These are phyloP conservation scores for Wilcoxina mikolae DNA, from an alignment of 495 filamentous ascomycete species.

Conservation along the genomic window DNA sequence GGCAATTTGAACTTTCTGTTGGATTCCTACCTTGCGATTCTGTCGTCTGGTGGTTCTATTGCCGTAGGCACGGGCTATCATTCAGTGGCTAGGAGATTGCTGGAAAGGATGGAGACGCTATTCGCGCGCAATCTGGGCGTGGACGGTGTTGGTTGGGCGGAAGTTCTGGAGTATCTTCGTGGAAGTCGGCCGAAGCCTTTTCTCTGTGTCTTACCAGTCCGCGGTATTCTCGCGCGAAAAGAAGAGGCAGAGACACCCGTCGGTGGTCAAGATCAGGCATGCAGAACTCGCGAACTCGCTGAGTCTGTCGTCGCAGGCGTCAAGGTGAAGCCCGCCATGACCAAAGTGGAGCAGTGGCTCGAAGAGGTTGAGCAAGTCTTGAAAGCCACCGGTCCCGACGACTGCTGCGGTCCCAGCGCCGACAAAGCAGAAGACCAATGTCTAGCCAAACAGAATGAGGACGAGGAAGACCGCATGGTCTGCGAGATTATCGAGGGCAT, in stretches of 20 bases:
- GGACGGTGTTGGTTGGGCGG: slow-evolving; percentile 88
- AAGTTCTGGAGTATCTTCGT: slow-evolving; percentile 83
- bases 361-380: slow-evolving; percentile 27
- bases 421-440: neutral
- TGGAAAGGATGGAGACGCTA: slow-evolving; percentile 87
- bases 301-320: slow-evolving; percentile 24
- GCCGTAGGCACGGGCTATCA: slow-evolving; percentile 93
- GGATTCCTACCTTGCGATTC: slow-evolving; percentile 70
- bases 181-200: slow-evolving; percentile 67
- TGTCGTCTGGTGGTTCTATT: slow-evolving; percentile 68
- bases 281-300: slow-evolving; percentile 22
- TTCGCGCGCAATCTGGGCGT: slow-evolving; percentile 82
- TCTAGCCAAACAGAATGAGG: slow-evolving; percentile 13
- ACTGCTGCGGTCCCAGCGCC: slow-evolving; percentile 8
- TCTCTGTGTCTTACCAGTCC: slow-evolving; percentile 25
- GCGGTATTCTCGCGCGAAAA: slow-evolving; percentile 19
- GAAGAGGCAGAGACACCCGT: neutral
- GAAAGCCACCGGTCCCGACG: slow-evolving; percentile 9
- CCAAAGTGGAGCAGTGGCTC: slow-evolving; percentile 27
- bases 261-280: slow-evolving; percentile 4
- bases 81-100: slow-evolving; percentile 75
- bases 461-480: slow-evolving; percentile 27
- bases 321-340: slow-evolving; percentile 19
- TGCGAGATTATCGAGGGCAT: slow-evolving; percentile 28
- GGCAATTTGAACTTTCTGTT: slow-evolving; percentile 52